Evolutionary conservation across 2,329 filamentous ascomycete genomes (phyloP), one percentile per base, ranked within the genome.

Genomic region (Stromatinia cepivora): DNA sequence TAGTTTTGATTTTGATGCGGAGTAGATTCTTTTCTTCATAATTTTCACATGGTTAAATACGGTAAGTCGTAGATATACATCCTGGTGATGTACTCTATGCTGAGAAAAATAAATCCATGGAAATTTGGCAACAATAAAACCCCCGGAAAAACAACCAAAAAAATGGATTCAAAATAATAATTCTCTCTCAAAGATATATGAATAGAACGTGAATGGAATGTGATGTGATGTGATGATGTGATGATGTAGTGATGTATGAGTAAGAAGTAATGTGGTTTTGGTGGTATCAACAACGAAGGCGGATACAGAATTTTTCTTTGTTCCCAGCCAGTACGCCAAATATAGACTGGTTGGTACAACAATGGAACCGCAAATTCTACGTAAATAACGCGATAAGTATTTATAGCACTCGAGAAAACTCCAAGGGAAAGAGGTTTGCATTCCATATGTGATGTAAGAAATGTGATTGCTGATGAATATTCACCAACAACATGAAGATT

Each of bases 41-140:
- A 13, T 58, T n/a, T 39, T 58, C 54, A 58, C 28, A 61, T 48
- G 58, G 20, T 48, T 22, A 61, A 48, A 48, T 46, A 62, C 10
- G 39, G 58, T 48, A 62, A 48, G 58, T 10, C 42, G 17, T 34
- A 48, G 20, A 57, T 58, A 17, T 39, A 42, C 39, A 25, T 58
- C 54, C 54, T 58, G 31, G 54, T 58, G 54, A 58, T 39, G 36
- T 25, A 42, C 13, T 25, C 22, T 36, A 11, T 22, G 34, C 6
- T 3, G 34, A 58, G 54, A 58, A 58, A 58, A 36, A 58, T 58
- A 58, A 58, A 25, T 36, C 54, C 22, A 10, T 58, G 54, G 34
- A 39, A 25, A 4, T 36, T 22, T 36, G 31, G 20, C 31, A 36
- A 56, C 20, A 56, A 36, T n/a, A n/a, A 36, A 56, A 3, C 28